Conservation (phyloP, 192 early-diverging fungal genomes). For the Pilaira anomala region DNA sequence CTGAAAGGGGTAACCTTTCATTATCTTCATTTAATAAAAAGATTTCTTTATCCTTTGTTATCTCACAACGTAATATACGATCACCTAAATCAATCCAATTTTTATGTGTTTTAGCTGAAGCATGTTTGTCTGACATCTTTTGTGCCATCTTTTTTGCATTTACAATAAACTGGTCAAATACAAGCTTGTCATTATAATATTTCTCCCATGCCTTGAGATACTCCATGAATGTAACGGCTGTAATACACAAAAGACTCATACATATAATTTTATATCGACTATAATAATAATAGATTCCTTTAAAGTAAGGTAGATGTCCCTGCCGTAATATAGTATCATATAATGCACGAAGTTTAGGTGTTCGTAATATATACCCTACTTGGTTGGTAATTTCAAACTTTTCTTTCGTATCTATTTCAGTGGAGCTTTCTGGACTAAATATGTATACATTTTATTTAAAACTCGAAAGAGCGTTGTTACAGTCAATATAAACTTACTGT, state of each 20-base stretch:
- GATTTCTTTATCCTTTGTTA: conserved; percentile 1
- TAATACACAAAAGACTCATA: not conserved
- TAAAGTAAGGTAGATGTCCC: conserved; percentile 1
- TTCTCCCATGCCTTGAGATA: conserved; percentile 4
- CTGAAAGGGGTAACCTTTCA: not conserved
- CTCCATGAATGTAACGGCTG: not conserved
- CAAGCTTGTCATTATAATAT: not conserved
- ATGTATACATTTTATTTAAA: no score
- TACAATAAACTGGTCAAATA: not conserved
- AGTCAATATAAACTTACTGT: not conserved
- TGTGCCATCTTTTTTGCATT: conserved; percentile 2
- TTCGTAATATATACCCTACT: not conserved
- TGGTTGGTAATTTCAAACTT: not conserved
- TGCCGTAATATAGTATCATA: not conserved
- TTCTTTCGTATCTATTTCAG: not conserved
- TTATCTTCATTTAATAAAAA: conserved; percentile 1
- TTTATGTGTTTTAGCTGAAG: conserved; percentile 2
- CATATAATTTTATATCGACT: not conserved
- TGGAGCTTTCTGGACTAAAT: not conserved
- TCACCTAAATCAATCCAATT: conserved; percentile 8
- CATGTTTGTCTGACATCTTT: conserved; percentile 4
- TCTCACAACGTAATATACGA: conserved; percentile 6
- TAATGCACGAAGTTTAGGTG: not conserved
- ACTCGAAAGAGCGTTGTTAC: no score
- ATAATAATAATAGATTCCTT: not conserved